Evolutionary conservation across 1,284 basidiomycete species (phyloP).

Genomic region (Ceratobasidium sp.): DNA sequence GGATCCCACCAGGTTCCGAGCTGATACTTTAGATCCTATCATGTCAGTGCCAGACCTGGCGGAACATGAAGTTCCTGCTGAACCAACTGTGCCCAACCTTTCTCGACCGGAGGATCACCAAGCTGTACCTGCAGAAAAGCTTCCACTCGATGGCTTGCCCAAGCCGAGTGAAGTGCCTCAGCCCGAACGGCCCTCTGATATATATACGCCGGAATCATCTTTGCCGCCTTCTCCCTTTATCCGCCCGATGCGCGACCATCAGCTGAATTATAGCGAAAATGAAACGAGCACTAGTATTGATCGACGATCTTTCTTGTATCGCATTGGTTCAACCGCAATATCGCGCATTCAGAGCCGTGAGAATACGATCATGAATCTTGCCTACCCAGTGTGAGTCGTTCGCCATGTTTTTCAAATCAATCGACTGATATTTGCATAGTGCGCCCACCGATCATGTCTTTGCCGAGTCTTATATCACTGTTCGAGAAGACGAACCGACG

Average conservation of each 20-base stretch:
- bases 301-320: slow-evolving; percentile 32
- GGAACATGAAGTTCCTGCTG: slow-evolving; percentile 6
- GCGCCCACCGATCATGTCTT: slow-evolving; percentile 86
- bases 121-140: not conserved
- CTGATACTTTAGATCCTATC: slow-evolving; percentile 39
- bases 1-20: slow-evolving; percentile 12
- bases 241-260: slow-evolving; percentile 31
- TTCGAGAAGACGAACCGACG: slow-evolving; percentile 97
- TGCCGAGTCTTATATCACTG: slow-evolving; percentile 94
- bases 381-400: slow-evolving; percentile 60
- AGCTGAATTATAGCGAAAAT: slow-evolving; percentile 38
- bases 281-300: slow-evolving; percentile 41
- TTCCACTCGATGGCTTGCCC: not conserved
- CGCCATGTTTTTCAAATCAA: slow-evolving; percentile 63
- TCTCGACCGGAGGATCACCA: not conserved
- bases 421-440: slow-evolving; percentile 49
- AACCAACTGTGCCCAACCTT: not conserved
- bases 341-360: slow-evolving; percentile 36
- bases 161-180: slow-evolving; percentile 67
- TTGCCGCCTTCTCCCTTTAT: slow-evolving; percentile 46
- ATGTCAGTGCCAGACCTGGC: slow-evolving; percentile 30
- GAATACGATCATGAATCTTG: slow-evolving; percentile 38
- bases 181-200: slow-evolving; percentile 55
- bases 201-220: slow-evolving; percentile 57
- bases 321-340: slow-evolving; percentile 24